phyloP scores from a whole-genome alignment of 495 filamentous ascomycete species.

The Hypoxylon perforatum region DNA sequence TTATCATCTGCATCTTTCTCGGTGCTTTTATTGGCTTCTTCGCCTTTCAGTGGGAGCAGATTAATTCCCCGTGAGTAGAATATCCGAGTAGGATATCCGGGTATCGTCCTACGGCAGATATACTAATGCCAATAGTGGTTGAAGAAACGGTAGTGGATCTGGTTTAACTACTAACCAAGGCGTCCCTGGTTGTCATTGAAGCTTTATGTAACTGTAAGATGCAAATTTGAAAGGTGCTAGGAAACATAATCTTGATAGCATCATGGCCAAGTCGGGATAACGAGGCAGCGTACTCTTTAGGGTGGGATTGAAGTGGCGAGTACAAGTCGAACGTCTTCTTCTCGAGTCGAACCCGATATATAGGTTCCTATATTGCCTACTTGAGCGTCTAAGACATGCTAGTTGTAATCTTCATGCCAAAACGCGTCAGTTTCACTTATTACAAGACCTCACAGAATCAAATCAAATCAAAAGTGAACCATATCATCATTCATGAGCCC shows the following conservation, averaged over 20 bases:
- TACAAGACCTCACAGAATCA: no score
- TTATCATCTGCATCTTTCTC: conserved; percentile 71
- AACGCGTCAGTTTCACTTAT: no score
- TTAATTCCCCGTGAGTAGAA: conserved; percentile 34
- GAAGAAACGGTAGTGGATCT: background rate
- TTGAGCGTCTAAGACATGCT: no score
- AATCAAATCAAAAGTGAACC: background rate
- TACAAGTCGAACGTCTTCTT: no score
- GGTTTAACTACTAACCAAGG: background rate
- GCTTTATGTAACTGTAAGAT: background rate
- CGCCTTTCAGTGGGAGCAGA: conserved; percentile 67
- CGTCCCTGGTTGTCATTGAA: conserved; percentile 30
- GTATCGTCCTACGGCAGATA: background rate
- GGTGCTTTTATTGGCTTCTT: conserved; percentile 71
- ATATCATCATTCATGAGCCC: background rate
- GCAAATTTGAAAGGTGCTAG: no score
- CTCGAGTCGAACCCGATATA: no score
- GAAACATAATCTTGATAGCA: no score
- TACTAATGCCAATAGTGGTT: background rate
- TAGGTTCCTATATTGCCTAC: no score
- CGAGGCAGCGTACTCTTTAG: no score
- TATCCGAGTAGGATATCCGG: background rate
- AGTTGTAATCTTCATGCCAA: no score
- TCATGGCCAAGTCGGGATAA: no score
- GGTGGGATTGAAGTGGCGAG: no score